Base-by-base conservation (phyloP, 2,329 filamentous ascomycete species). In the Raffaelea arxii region DNA sequence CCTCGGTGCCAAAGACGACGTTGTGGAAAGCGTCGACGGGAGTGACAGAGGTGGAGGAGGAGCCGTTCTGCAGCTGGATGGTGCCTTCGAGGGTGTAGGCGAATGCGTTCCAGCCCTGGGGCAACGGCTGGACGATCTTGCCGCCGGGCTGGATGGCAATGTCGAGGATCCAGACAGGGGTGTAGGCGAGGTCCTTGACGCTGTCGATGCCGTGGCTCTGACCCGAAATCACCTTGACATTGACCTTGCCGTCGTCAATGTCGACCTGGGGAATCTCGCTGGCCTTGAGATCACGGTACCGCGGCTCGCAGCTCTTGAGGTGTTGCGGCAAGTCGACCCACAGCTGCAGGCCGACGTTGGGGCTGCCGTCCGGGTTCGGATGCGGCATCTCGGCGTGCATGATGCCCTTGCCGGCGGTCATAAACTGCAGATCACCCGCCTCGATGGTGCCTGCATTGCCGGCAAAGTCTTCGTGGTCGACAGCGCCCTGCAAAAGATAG, bases 331-430 rank as follows among this genome's bases (percentile, higher is more conserved):
- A 70, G 62, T 97, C 91, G 41, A 97, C 90, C 91, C 92, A 97
- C 21, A 97, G 74, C 69, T 97, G 92, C 67, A 97, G 78, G 27
- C 91, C 91, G 46, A 94, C 75, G 62, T 90, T 95, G 49, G 83
- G 70, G 47, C 72, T 77, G 43, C 86, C 86, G 61, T 92, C 86
- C 1, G 73, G 62, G 60, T 88, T 87, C 59, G 86, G 79, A 46
- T 78, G 76, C 10, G 91, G 91, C 89, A 97, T 96, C 67, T 97
- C 91, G 32, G 90, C 87, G 65, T 97, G 92, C 64, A 96, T 85
- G 57, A 97, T 94, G 37, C 91, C 91, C 19, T 76, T 72, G 4
- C 91, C 91, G 1, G 91, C 91, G 0, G 91, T 96, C 92, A 97
- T 97, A 73, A 97, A 97, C 62, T 97, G 91, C 41, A 97, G 68